These are phyloP conservation scores for Hygrophorus pudorinus DNA, from an alignment of 768 basidiomycete genomes.

Conservation along the genomic window DNA sequence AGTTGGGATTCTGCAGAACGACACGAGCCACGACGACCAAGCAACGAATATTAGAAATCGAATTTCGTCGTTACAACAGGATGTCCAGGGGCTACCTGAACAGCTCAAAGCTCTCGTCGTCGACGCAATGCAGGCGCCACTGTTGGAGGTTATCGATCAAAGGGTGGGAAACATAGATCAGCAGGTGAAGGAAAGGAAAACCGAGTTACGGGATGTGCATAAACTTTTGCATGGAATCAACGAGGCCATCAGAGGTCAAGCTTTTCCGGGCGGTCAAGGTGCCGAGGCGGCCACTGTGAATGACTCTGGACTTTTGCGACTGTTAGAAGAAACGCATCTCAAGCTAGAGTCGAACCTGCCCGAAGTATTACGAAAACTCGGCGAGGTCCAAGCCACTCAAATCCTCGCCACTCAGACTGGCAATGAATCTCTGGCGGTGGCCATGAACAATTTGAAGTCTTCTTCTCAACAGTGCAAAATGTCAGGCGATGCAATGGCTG, in stretches of 20 bases:
- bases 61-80: constrained; percentile 8
- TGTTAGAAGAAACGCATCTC: background rate
- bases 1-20: constrained; percentile 8
- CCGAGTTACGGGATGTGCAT: background rate
- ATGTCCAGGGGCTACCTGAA: constrained; percentile 8
- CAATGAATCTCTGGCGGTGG: background rate
- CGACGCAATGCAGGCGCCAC: background rate
- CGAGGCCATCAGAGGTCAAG: background rate
- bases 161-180: background rate
- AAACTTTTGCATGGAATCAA: background rate
- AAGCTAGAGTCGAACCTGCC: constrained; percentile 18
- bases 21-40: constrained; percentile 1
- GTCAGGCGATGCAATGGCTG: too few relatives aligned
- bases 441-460: constrained; percentile 8
- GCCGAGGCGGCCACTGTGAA: background rate
- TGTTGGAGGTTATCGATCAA: background rate
- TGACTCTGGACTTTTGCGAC: background rate
- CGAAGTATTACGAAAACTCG: constrained; percentile 22
- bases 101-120: constrained; percentile 6
- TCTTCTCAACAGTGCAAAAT: background rate
- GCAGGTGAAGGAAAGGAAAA: too few relatives aligned
- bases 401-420: background rate
- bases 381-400: constrained; percentile 20
- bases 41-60: constrained; percentile 6
- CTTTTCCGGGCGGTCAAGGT: background rate